Conservation (phyloP, 345 rosid genomes). For the Camelina sativa region DNA sequence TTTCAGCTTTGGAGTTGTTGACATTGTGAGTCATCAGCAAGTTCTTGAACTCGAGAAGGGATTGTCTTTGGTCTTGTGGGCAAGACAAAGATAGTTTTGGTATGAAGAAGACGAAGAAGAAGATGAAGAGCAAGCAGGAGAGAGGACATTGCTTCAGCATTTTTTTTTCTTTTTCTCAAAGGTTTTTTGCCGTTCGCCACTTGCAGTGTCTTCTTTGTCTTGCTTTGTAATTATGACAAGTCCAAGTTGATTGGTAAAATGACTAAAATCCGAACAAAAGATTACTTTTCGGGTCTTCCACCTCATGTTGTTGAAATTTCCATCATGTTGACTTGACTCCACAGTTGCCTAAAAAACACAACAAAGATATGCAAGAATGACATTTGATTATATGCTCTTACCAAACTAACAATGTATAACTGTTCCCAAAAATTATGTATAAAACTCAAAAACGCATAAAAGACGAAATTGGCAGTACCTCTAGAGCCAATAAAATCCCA, state of each 20-base stretch:
- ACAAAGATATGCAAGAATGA: too few species aligned
- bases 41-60: constrained; percentile 39
- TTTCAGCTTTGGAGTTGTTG: not conserved
- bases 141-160: constrained; percentile 23
- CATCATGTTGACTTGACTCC: not conserved
- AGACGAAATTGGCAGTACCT: too few species aligned
- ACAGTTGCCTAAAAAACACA: not conserved
- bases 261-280: constrained; percentile 1
- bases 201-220: not conserved
- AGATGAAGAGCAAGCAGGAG: not conserved
- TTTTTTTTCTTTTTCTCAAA: constrained; percentile 1
- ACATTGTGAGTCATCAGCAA: not conserved
- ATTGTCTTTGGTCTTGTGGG: constrained; percentile 28
- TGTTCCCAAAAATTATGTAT: not conserved
- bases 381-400: too few species aligned
- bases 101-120: constrained; percentile 9
- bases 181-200: not conserved
- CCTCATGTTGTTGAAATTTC: constrained; percentile 5
- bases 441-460: too few species aligned
- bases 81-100: constrained; percentile 27
- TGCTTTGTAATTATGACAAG: not conserved
- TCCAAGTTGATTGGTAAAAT: not conserved
- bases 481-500: too few species aligned
- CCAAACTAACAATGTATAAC: too few species aligned
- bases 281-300: too few species aligned